Conservation (phyloP, 768 basidiomycete species). For the Boletus edulis region DNA sequence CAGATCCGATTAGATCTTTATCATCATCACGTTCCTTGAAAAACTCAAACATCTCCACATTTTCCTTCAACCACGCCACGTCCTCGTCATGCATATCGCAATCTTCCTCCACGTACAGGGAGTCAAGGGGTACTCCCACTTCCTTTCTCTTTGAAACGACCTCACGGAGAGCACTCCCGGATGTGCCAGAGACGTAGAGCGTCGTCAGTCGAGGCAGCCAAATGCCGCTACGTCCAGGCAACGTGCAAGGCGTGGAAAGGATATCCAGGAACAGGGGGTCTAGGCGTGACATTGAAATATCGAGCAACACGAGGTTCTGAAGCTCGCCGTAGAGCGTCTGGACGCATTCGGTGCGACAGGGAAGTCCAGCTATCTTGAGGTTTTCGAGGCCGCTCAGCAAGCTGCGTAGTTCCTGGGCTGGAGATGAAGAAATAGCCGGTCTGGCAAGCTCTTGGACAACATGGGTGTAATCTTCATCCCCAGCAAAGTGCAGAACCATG, state of each 20-base stretch:
- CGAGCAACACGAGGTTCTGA: constrained; percentile 42
- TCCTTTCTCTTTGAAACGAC: not conserved
- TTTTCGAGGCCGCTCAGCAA: constrained; percentile 45
- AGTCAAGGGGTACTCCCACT: not conserved
- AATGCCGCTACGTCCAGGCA: not conserved
- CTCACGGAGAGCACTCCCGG: not conserved
- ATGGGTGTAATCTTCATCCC: constrained; percentile 50
- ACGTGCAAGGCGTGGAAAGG: not conserved
- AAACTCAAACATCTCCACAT: not conserved
- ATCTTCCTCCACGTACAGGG: not conserved
- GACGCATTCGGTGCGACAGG: constrained; percentile 35
- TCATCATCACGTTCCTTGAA: not conserved
- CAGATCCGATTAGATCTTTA: too few relatives aligned
- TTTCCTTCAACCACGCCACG: not conserved
- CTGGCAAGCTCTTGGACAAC: constrained; percentile 43
- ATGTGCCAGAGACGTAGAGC: constrained; percentile 45
- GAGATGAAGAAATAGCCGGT: constrained; percentile 21
- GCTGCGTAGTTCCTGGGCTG: constrained; percentile 35
- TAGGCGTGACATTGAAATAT: not conserved
- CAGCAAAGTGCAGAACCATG: constrained; percentile 46
- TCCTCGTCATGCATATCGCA: not conserved
- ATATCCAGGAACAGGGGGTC: not conserved
- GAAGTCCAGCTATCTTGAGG: constrained; percentile 52
- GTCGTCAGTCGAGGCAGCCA: constrained; percentile 53
- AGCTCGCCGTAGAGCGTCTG: constrained; percentile 45